Percentiles rank a stretch among this genome's conserved stretches.
Evolutionary conservation across 202 grass and related monocot species (phyloP).

Genomic region (Saccharum hybrid): DNA sequence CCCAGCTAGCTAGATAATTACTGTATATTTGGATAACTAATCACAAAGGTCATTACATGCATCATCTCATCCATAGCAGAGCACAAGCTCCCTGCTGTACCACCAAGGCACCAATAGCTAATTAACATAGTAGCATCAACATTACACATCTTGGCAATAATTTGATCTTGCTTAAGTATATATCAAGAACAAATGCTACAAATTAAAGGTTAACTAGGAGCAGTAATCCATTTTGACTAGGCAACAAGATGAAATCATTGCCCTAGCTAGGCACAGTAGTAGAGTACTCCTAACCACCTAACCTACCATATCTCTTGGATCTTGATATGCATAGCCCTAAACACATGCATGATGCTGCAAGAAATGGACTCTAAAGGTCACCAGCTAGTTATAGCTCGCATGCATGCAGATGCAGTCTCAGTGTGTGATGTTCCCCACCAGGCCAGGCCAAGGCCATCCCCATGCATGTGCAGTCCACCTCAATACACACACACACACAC

Average conservation of each 20-base stretch:
- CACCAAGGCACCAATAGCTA: neutral
- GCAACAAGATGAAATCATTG: slow-evolving; percentile 17
- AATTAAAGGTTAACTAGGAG: neutral
- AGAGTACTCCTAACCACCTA: slow-evolving; percentile 23
- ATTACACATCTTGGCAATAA: neutral
- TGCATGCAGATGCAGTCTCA: neutral
- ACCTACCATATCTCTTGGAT: slow-evolving; percentile 50
- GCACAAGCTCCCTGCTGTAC: neutral
- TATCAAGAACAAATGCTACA: neutral
- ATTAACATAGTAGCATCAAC: neutral
- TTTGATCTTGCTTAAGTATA: neutral
- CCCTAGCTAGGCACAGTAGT: neutral
- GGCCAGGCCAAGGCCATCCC: slow-evolving; percentile 24
- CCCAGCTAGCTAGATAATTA: neutral
- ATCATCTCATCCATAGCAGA: neutral
- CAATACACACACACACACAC: slow-evolving; percentile 47
- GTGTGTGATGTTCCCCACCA: slow-evolving; percentile 1
- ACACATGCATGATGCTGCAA: slow-evolving; percentile 47
- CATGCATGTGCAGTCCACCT: slow-evolving; percentile 46
- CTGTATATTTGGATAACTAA: slow-evolving; percentile 3
- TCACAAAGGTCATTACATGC: neutral
- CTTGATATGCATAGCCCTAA: slow-evolving; percentile 38
- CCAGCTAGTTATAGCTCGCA: slow-evolving; percentile 18
- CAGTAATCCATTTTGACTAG: neutral
- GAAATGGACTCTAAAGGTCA: slow-evolving; percentile 13